phyloP scores from a whole-genome alignment of 495 filamentous ascomycete species.

The Pseudomonodictys pantanalensis region DNA sequence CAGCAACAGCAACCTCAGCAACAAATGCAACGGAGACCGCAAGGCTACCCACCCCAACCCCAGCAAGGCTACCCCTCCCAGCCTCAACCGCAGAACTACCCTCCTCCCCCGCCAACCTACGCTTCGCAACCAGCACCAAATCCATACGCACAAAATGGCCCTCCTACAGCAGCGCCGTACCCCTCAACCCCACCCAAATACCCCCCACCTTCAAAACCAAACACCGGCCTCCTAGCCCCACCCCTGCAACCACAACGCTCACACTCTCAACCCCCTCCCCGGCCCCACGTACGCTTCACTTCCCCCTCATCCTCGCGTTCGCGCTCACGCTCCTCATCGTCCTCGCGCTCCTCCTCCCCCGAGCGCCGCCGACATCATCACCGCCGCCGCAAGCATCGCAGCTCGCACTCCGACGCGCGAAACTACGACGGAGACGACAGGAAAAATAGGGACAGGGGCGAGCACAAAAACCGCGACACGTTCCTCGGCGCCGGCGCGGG shows the following conservation, averaged over 20 bases:
- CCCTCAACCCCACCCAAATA: background rate
- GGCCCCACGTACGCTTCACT: background rate
- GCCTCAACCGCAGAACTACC: slow-evolving; percentile 5
- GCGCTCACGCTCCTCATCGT: background rate
- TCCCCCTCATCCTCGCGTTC: too few species aligned
- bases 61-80: slow-evolving; percentile 7
- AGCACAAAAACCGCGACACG: slow-evolving; percentile 31
- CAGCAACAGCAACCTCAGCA: slow-evolving; percentile 5
- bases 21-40: background rate
- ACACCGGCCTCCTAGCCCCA: slow-evolving; percentile 13
- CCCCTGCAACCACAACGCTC: slow-evolving; percentile 12
- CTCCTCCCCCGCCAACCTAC: background rate
- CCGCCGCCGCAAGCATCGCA: slow-evolving; percentile 5
- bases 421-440: slow-evolving; percentile 13
- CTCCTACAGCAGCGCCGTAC: slow-evolving; percentile 10
- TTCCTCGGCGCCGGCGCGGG: slow-evolving; percentile 41
- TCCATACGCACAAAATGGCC: background rate
- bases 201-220: background rate
- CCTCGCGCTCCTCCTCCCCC: slow-evolving; percentile 7
- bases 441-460: background rate
- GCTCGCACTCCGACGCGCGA: background rate
- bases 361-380: slow-evolving; percentile 5
- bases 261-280: slow-evolving; percentile 17
- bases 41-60: slow-evolving; percentile 3
- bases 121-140: background rate